Base-by-base conservation (phyloP, 2,329 filamentous ascomycete species). In the Xylaria sp. region DNA sequence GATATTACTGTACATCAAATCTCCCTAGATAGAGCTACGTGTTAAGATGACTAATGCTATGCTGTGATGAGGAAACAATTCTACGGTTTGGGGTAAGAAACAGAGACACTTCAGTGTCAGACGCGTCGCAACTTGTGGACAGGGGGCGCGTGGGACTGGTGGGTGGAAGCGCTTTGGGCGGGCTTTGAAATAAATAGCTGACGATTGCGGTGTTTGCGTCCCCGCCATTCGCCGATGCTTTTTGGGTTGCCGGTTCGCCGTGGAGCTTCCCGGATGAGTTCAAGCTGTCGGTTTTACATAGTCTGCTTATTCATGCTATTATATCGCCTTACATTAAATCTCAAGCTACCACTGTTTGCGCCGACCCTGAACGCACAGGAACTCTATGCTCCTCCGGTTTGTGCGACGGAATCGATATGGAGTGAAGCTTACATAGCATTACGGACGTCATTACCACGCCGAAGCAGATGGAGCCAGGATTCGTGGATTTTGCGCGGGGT, bases 1-100 rank as follows among this genome's bases (percentile, higher is more conserved):
- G 51, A 28, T 54, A 61, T 69, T 69, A 69, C 66, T 69, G 62
- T 69, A 57, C 64, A 57, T 32, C 13, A 13, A 63, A 56, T 37
- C 25, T 55, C 50, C 52, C 44, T 6, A 18, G 25, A n/a, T 18
- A 46, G 18, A 54, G 34, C 13, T 46, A 55, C 44, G n/a, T 41
- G 20, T 9, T 18, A 20, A 34, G 34, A 67, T 54, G 59, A 67
- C 34, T 58, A 67, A 55, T 46, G 13, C 10, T 20, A 7, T 44
- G 55, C 37, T 8, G 20, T 37, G 15, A 41, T 41, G 2, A 46
- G 28, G 39, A 25, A 64, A 15, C 52, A 51, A 39, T 57, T 13
- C 7, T 13, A 6, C 23, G 57, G 44, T 23, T 32, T 44, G 39
- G 10, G 39, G 39, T 3, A 28, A 10, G 34, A 37, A 37, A 37